A percentile compares a stretch with the other conserved stretches of the same genome.
phyloP scores from a whole-genome alignment of 2,329 filamentous ascomycete species.

The Pyrenochaeta sp. region DNA sequence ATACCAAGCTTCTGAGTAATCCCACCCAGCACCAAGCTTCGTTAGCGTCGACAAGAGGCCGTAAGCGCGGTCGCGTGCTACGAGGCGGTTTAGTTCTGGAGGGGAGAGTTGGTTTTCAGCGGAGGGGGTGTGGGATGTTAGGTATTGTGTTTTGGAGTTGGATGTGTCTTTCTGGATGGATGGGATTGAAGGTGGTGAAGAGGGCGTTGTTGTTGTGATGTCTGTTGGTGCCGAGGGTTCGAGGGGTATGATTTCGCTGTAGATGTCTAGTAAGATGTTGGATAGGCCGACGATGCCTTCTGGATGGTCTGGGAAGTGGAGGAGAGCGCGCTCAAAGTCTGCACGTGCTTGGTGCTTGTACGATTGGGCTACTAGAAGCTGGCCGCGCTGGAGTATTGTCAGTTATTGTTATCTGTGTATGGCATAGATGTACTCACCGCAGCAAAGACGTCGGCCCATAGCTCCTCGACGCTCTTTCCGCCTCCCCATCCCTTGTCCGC shows the following conservation, averaged over 20 bases:
- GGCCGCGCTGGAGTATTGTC: constrained; percentile 65
- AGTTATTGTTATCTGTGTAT: background rate
- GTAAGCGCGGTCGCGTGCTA: constrained; percentile 88
- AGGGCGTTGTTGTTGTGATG: constrained; percentile 13
- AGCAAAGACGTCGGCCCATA: constrained; percentile 83
- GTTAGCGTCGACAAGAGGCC: constrained; percentile 83
- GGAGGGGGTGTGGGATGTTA: constrained; percentile 60
- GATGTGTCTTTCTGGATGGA: constrained; percentile 8
- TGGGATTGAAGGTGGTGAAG: constrained; percentile 13
- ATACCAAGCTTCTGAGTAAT: constrained; percentile 93
- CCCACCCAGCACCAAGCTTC: constrained; percentile 87
- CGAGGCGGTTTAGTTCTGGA: constrained; percentile 81
- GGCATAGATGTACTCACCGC: constrained; percentile 66
- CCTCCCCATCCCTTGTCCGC: constrained; percentile 77
- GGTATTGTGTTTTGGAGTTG: constrained; percentile 47
- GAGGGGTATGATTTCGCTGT: constrained; percentile 68
- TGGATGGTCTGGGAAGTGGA: constrained; percentile 80
- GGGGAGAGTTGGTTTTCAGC: constrained; percentile 60
- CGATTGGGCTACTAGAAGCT: constrained; percentile 69
- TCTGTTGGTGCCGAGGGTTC: constrained; percentile 59
- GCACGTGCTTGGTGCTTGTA: constrained; percentile 74
- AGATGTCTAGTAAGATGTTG: constrained; percentile 86
- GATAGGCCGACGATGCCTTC: constrained; percentile 82
- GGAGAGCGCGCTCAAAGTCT: constrained; percentile 83
- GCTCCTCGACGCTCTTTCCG: constrained; percentile 80